phyloP scores from a whole-genome alignment of 2,329 filamentous ascomycete species.

The Xylariales sp. region DNA sequence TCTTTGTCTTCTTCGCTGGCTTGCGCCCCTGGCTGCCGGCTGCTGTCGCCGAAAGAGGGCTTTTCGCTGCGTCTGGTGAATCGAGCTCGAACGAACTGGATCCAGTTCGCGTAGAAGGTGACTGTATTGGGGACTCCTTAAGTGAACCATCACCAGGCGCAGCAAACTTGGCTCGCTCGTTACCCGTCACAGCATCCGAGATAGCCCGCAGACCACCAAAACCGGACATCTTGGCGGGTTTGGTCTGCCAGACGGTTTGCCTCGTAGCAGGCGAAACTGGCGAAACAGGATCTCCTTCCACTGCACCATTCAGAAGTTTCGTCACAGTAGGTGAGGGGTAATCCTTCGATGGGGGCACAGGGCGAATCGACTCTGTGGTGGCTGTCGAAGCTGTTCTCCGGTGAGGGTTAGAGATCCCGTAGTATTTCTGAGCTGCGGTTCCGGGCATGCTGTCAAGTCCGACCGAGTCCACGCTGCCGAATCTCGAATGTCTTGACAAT shows the following conservation, averaged over 20 bases:
- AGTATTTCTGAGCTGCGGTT: slow-evolving; percentile 68
- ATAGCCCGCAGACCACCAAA: slow-evolving; percentile 72
- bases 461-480: slow-evolving; percentile 73
- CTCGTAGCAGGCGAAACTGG: slow-evolving; percentile 38
- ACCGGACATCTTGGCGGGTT: slow-evolving; percentile 46
- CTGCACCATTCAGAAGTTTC: slow-evolving; percentile 45
- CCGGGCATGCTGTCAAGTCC: slow-evolving; percentile 54
- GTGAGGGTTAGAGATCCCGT: slow-evolving; percentile 48
- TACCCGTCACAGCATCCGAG: slow-evolving; percentile 65
- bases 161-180: slow-evolving; percentile 47
- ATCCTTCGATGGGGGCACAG: slow-evolving; percentile 49
- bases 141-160: slow-evolving; percentile 46
- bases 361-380: slow-evolving; percentile 50
- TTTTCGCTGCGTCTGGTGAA: slow-evolving; percentile 61
- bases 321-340: slow-evolving; percentile 53
- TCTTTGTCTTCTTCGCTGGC: slow-evolving; percentile 69
- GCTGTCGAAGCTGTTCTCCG: slow-evolving; percentile 58
- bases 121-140: slow-evolving; percentile 52
- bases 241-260: slow-evolving; percentile 55
- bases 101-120: slow-evolving; percentile 65
- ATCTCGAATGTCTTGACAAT: slow-evolving; percentile 68
- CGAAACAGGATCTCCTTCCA: slow-evolving; percentile 27
- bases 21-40: slow-evolving; percentile 37
- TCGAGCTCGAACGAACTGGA: slow-evolving; percentile 78
- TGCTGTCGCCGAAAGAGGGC: slow-evolving; percentile 44